Conservation (phyloP, 192 early-diverging fungal genomes). For the Obelidium mucronatum region DNA sequence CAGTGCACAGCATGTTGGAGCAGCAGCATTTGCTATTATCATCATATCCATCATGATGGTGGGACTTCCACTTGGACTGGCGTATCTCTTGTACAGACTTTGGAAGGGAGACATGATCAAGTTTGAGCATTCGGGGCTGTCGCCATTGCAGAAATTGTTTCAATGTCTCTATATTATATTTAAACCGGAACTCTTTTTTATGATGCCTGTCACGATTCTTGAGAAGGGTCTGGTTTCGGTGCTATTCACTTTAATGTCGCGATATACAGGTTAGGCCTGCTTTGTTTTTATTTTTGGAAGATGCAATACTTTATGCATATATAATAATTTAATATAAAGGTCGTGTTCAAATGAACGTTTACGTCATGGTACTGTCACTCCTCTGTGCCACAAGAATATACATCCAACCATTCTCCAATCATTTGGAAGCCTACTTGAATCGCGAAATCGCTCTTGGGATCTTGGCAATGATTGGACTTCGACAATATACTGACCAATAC, state of each 20-base stretch:
- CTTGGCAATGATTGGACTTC: too few relatives aligned
- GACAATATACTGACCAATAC: too few relatives aligned
- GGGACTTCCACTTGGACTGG: neutral
- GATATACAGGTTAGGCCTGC: slow-evolving; percentile 3
- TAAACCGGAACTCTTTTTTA: slow-evolving; percentile 20
- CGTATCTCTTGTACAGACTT: neutral
- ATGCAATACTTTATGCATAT: neutral
- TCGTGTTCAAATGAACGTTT: slow-evolving; percentile 5
- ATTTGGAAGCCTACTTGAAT: too few relatives aligned
- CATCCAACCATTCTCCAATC: slow-evolving; percentile 32
- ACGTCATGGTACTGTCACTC: slow-evolving; percentile 10
- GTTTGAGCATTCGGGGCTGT: slow-evolving; percentile 7
- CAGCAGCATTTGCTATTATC: slow-evolving; percentile 19
- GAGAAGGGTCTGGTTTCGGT: slow-evolving; percentile 29
- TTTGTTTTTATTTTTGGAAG: too few relatives aligned
- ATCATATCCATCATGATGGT: slow-evolving; percentile 16
- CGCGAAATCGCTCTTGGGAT: too few relatives aligned
- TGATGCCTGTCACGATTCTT: slow-evolving; percentile 25
- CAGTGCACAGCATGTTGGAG: neutral
- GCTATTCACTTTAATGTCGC: slow-evolving; percentile 8
- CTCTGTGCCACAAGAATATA: slow-evolving; percentile 29
- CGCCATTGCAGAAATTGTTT: slow-evolving; percentile 17
- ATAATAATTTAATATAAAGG: neutral
- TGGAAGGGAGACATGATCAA: neutral
- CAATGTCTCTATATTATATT: slow-evolving; percentile 31